These are phyloP conservation scores for Alternaria longipes DNA, from an alignment of 2,329 filamentous ascomycete species.

Conservation along the genomic window DNA sequence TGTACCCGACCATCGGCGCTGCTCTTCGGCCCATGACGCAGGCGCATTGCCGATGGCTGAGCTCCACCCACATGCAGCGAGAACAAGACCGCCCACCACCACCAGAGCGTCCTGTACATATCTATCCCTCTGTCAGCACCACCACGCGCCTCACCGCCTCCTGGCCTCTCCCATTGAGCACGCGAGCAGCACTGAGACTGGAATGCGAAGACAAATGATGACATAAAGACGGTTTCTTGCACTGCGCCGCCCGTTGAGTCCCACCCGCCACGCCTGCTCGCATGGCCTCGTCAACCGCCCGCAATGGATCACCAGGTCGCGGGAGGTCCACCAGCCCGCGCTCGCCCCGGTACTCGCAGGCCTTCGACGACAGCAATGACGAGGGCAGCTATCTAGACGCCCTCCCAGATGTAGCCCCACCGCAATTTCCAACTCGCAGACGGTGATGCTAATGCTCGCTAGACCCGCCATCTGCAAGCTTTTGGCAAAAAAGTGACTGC, in stretches of 20 bases:
- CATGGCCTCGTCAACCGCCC: slow-evolving; percentile 42
- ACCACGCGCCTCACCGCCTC: slow-evolving; percentile 11
- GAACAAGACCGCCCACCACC: background rate
- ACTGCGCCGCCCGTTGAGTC: slow-evolving; percentile 6
- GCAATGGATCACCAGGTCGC: slow-evolving; percentile 42
- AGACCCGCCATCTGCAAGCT: slow-evolving; percentile 89
- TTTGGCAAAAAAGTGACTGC: slow-evolving; percentile 95
- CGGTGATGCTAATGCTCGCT: slow-evolving; percentile 31
- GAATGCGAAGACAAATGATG: slow-evolving; percentile 15
- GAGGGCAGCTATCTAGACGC: slow-evolving; percentile 45
- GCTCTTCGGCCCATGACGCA: slow-evolving; percentile 35
- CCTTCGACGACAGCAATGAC: slow-evolving; percentile 39
- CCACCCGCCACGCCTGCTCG: slow-evolving; percentile 19
- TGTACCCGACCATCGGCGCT: slow-evolving; percentile 23
- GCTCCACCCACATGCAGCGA: slow-evolving; percentile 12
- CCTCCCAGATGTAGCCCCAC: slow-evolving; percentile 42
- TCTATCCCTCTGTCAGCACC: background rate
- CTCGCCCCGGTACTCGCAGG: slow-evolving; percentile 29
- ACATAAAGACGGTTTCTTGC: slow-evolving; percentile 9
- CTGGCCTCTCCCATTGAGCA: slow-evolving; percentile 1
- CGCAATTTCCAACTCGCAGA: background rate
- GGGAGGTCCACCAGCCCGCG: slow-evolving; percentile 35
- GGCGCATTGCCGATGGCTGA: slow-evolving; percentile 17
- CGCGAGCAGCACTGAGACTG: slow-evolving; percentile 3
- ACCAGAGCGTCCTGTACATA: background rate